phyloP scores from a whole-genome alignment of 192 early-diverging fungal species.

The Ambispora gerdemannii region DNA sequence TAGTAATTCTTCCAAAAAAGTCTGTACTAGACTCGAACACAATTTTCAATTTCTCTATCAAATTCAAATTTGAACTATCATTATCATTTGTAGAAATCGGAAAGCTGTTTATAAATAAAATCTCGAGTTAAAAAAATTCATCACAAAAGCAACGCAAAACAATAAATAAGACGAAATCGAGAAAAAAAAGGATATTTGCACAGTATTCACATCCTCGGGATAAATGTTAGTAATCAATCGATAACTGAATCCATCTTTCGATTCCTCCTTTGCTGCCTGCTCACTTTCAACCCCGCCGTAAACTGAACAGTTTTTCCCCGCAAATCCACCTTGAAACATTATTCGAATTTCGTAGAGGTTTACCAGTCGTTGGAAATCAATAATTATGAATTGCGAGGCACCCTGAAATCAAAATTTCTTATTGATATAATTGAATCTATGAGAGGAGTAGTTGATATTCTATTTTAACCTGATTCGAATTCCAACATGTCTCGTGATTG shows the following conservation, averaged over 20 bases:
- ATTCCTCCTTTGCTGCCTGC: conserved; percentile 33
- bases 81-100: conserved; percentile 32
- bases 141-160: conserved; percentile 9
- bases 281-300: conserved; percentile 33
- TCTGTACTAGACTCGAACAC: conserved; percentile 75
- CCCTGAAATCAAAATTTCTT: conserved; percentile 42
- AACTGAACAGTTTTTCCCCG: conserved; percentile 64
- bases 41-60: conserved; percentile 53
- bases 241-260: conserved; percentile 33
- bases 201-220: conserved; percentile 70
- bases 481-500: conserved; percentile 89
- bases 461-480: conserved; percentile 57
- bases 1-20: conserved; percentile 80
- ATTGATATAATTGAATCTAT: no score
- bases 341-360: conserved; percentile 42
- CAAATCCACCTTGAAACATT: conserved; percentile 90
- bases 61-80: conserved; percentile 14
- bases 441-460: no score
- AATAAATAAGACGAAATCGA: background rate
- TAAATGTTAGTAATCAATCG: conserved; percentile 54
- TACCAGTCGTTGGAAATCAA: conserved; percentile 62
- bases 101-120: conserved; percentile 44
- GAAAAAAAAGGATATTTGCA: conserved; percentile 45
- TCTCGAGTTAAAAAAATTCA: background rate
- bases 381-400: conserved; percentile 67